A percentile compares a stretch with the other conserved stretches of the same genome.
phyloP scores from a whole-genome alignment of 2,329 filamentous ascomycete species.

The Aspergillus hiratsukae region DNA sequence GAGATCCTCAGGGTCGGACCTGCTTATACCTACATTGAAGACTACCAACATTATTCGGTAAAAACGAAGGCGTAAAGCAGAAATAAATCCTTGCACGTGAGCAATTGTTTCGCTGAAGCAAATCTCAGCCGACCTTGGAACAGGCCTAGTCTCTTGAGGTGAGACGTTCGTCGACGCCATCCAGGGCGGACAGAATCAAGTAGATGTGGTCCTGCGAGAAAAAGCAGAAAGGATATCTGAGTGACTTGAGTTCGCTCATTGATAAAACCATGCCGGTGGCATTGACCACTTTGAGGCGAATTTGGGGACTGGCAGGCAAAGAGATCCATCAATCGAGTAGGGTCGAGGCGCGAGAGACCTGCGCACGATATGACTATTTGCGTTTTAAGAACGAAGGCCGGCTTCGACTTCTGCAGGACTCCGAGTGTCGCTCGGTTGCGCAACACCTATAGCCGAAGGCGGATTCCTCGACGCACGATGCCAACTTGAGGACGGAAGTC shows the following conservation, averaged over 20 bases:
- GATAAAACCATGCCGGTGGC: neutral
- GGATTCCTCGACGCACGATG: neutral
- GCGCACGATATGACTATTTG: neutral
- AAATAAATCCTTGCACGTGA: neutral
- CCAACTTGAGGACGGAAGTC: neutral
- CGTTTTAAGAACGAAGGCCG: conserved; percentile 11
- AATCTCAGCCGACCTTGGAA: neutral
- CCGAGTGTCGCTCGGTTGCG: conserved; percentile 2
- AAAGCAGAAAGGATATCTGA: neutral
- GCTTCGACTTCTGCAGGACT: conserved; percentile 21
- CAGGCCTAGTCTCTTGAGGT: neutral
- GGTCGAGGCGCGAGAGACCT: neutral
- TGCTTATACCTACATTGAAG: neutral
- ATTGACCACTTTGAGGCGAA: conserved; percentile 15
- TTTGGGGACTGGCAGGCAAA: neutral
- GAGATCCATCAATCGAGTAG: neutral
- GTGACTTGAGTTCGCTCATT: neutral
- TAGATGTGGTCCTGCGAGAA: neutral
- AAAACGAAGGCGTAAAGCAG: conserved; percentile 1
- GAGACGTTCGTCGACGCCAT: neutral
- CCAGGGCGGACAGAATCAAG: neutral
- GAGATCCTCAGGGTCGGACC: neutral
- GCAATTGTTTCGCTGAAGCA: neutral
- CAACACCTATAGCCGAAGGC: neutral
- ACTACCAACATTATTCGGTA: neutral